Conservation (phyloP, 2,329 filamentous ascomycete species). For the Microsporum audouinii region DNA sequence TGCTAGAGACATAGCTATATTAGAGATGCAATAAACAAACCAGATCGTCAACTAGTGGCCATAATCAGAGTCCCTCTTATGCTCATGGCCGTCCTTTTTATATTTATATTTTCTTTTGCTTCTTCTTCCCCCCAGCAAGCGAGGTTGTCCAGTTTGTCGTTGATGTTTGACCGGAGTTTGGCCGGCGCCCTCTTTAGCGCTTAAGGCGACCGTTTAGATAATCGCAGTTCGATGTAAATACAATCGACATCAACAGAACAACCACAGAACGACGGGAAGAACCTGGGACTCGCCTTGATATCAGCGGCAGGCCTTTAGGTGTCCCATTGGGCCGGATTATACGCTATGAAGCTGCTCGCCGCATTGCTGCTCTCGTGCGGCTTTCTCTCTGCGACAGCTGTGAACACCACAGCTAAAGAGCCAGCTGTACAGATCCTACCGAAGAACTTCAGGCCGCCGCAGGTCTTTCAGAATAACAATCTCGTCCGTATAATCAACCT, state of each 20-base stretch:
- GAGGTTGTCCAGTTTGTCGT: background rate
- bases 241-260: background rate
- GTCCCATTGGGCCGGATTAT: background rate
- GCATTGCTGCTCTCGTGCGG: slow-evolving; percentile 25
- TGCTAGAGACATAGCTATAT: background rate
- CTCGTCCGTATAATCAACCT: slow-evolving; percentile 80
- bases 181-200: background rate
- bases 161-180: background rate
- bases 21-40: background rate
- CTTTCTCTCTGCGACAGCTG: slow-evolving; percentile 18
- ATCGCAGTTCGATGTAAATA: background rate
- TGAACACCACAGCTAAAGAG: slow-evolving; percentile 20
- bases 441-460: slow-evolving; percentile 62
- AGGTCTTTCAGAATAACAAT: slow-evolving; percentile 89
- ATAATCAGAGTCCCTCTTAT: background rate
- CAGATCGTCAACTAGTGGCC: background rate
- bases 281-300: background rate
- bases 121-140: background rate
- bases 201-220: background rate
- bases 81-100: background rate
- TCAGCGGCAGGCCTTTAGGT: background rate
- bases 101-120: background rate
- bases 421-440: slow-evolving; percentile 28
- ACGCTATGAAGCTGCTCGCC: slow-evolving; percentile 32
- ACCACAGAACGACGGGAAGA: background rate